Conservation (phyloP, 2,329 filamentous ascomycete species). For the Colletotrichum abscissum region DNA sequence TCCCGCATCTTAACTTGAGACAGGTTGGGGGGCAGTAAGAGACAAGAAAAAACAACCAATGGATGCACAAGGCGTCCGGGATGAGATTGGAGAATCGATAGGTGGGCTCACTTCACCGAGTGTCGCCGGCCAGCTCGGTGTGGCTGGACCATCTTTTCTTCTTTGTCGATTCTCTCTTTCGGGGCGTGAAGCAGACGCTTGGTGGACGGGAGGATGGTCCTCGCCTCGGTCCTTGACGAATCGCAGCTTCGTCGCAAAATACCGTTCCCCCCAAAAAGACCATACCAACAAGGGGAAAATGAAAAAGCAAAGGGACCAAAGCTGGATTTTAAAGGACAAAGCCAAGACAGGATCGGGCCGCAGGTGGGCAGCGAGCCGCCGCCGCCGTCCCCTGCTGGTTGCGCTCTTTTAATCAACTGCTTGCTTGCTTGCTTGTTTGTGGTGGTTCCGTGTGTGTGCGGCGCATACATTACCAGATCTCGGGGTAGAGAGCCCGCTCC, state of each 20-base stretch:
- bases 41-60: not conserved
- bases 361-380: not conserved
- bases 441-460: not conserved
- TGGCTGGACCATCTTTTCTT: conserved; percentile 13
- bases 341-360: conserved; percentile 34
- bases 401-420: not conserved
- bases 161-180: not conserved
- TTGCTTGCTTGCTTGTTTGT: too few species aligned
- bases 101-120: conserved; percentile 12
- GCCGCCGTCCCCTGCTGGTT: too few species aligned
- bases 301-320: conserved; percentile 8
- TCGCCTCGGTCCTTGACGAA: conserved; percentile 4
- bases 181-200: not conserved
- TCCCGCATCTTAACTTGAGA: not conserved
- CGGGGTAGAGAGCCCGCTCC: conserved; percentile 6
- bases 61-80: not conserved
- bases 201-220: not conserved
- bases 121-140: conserved; percentile 15
- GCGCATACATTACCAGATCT: conserved; percentile 28
- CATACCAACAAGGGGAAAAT: not conserved
- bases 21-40: not conserved
- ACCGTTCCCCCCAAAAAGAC: not conserved
- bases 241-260: conserved; percentile 3
- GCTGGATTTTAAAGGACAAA: conserved; percentile 4
- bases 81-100: not conserved